Conservation (phyloP, 805 yeast species). For the Yarrowia deformans region DNA sequence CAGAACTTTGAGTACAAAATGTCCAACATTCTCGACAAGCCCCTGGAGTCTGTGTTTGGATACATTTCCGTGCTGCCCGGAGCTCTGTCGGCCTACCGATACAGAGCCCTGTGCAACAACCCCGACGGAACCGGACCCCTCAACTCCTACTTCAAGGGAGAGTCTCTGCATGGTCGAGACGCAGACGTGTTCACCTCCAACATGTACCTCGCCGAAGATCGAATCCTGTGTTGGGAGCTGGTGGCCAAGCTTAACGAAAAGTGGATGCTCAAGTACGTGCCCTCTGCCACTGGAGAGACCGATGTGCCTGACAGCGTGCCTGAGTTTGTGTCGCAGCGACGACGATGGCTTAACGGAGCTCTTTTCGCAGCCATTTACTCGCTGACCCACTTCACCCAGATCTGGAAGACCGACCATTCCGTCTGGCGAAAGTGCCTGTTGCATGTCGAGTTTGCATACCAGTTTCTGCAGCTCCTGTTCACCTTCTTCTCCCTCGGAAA, state of each 20-base stretch:
- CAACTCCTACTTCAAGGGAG: constrained; percentile 89
- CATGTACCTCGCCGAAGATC: constrained; percentile 96
- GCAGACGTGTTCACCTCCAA: constrained; percentile 92
- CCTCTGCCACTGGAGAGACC: constrained; percentile 93
- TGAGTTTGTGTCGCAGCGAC: constrained; percentile 94
- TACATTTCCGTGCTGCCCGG: constrained; percentile 95
- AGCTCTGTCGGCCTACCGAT: constrained; percentile 93
- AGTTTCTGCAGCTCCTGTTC: constrained; percentile 77
- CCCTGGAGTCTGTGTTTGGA: constrained; percentile 90
- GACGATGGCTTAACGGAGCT: constrained; percentile 99
- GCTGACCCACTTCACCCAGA: constrained; percentile 80
- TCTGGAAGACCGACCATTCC: constrained; percentile 91
- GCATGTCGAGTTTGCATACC: constrained; percentile 89
- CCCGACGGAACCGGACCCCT: constrained; percentile 94
- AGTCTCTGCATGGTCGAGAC: constrained; percentile 61
- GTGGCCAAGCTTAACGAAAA: constrained; percentile 83
- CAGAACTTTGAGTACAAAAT: constrained; percentile 96
- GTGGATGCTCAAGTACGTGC: constrained; percentile 92
- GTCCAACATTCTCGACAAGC: constrained; percentile 96
- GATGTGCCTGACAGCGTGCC: constrained; percentile 95
- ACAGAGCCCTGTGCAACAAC: constrained; percentile 82
- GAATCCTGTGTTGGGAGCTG: constrained; percentile 95
- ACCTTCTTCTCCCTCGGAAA: constrained; percentile 93
- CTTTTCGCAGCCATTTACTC: constrained; percentile 95
- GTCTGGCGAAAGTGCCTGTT: constrained; percentile 76